Evolutionary conservation across 176 grass and related monocot species (phyloP), one percentile per base, ranked within the genome.

Genomic region (Carex cristatella): DNA sequence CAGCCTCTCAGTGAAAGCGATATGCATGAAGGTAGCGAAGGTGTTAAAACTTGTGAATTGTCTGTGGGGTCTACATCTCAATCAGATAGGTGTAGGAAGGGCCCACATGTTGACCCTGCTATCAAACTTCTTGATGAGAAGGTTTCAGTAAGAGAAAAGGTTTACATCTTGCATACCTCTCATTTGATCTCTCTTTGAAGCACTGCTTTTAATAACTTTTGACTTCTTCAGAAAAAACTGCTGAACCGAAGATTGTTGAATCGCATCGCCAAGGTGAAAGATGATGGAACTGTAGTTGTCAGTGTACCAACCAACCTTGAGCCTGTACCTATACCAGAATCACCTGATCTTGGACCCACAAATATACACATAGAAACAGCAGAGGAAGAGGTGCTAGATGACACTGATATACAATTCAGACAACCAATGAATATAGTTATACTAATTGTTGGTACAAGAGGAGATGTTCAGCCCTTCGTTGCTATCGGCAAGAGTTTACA

Each of bases 401-500:
- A 66, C 76, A 67, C 78, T 69, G 96, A 95, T 84, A 84, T 90
- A 83, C 90, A 88, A 14, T 88, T 90, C 69, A 91, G 61, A 75
- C 93, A 91, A 67, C 93, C 96, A 55, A 95, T 99, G 88, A 82
- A 99, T 65, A 95, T 99, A 84, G 93, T 91, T 37, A 94, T 99
- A 71, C 91, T 99, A 91, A 95, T 99, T 82, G 96, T 99, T 65
- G 96, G 96, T 71, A 99, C 96, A 73, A 90, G 96, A 89, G 96
- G 93, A 75, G 96, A 99, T 85, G 96, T 99, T 33, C 96, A 99
- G 15, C 93, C 96, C 80, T 99, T 99, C 89, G 84, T 99, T 87
- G 96, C 96, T 82, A 99, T 99, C 84, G 96, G 90, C 62, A 99
- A 99, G 74, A 71, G 91, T 46, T 92, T 99, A 81, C 93, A 99